phyloP scores from a whole-genome alignment of 1,284 basidiomycete genomes.

The Thecaphora thlaspeos region DNA sequence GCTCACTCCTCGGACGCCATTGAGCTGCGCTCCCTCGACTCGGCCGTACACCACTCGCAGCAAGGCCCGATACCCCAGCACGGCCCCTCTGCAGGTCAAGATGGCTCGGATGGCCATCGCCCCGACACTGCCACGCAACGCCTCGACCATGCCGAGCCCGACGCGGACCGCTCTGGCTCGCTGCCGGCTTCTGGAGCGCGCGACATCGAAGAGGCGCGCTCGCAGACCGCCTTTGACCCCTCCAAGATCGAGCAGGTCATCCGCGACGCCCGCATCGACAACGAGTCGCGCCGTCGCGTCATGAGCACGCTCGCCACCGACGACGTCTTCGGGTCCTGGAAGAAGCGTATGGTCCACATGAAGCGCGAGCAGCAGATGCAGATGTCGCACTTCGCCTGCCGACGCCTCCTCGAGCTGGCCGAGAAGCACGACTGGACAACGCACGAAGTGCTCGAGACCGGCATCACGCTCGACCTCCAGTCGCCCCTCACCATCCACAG shows the following conservation, averaged over 20 bases:
- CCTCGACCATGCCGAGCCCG: too few species aligned
- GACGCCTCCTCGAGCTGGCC: constrained; percentile 43
- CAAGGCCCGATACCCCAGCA: too few species aligned
- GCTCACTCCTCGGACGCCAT: too few species aligned
- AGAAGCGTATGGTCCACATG: constrained; percentile 50
- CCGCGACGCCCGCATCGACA: constrained; percentile 46
- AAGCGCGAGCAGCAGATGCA: constrained; percentile 51
- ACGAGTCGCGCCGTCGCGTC: constrained; percentile 37
- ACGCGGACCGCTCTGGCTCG: too few species aligned
- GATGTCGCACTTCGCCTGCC: constrained; percentile 46
- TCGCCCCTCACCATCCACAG: constrained; percentile 46
- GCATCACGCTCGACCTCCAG: constrained; percentile 43
- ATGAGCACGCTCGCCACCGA: constrained; percentile 38
- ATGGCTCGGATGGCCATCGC: too few species aligned
- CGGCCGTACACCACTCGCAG: too few species aligned
- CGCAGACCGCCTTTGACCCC: constrained; percentile 37
- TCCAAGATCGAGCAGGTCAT: constrained; percentile 43
- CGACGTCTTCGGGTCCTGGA: constrained; percentile 47
- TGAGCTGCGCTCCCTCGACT: too few species aligned
- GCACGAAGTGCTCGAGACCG: constrained; percentile 48
- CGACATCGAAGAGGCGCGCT: constrained; percentile 39
- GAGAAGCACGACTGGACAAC: constrained; percentile 47
- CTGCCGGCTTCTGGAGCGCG: too few species aligned
- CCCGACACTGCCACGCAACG: too few species aligned
- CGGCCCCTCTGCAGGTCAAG: too few species aligned